phyloP scores from a whole-genome alignment of 495 filamentous ascomycete species.

The Neurospora pannonica region DNA sequence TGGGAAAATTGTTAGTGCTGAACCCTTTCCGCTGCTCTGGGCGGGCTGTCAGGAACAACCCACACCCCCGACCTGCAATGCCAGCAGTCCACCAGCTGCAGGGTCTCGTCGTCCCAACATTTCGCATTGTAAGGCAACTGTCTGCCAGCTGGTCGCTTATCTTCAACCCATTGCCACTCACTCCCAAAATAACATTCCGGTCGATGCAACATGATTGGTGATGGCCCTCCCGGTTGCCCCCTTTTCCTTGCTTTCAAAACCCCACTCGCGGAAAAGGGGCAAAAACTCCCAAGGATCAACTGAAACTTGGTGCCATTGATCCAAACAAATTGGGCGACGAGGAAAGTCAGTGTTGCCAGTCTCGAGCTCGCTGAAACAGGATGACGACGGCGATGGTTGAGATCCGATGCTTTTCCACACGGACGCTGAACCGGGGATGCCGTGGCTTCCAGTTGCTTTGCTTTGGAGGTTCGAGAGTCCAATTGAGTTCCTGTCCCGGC shows the following conservation, averaged over 20 bases:
- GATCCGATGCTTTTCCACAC: not conserved
- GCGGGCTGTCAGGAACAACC: not conserved
- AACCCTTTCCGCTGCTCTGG: not conserved
- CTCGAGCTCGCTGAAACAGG: not conserved
- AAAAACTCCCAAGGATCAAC: not conserved
- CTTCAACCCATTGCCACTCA: not conserved
- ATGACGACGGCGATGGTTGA: not conserved
- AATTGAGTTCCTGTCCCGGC: not conserved
- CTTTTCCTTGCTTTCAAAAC: not conserved
- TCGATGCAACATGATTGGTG: not conserved
- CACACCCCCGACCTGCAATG: not conserved
- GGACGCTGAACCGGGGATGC: not conserved
- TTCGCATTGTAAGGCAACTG: not conserved
- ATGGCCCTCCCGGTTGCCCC: not conserved
- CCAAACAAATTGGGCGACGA: not conserved
- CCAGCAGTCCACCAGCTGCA: not conserved
- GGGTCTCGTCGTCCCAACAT: not conserved
- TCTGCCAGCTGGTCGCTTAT: not conserved
- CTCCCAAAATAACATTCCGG: not conserved
- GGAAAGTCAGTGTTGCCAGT: not conserved
- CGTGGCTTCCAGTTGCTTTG: not conserved
- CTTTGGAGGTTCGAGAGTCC: not conserved
- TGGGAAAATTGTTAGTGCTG: not conserved
- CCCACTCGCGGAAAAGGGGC: not conserved
- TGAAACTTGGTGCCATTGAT: not conserved